Evolutionary conservation across 2,329 filamentous ascomycete genomes (phyloP), one percentile per base, ranked within the genome.

Genomic region (Scleromitrula shiraiana): DNA sequence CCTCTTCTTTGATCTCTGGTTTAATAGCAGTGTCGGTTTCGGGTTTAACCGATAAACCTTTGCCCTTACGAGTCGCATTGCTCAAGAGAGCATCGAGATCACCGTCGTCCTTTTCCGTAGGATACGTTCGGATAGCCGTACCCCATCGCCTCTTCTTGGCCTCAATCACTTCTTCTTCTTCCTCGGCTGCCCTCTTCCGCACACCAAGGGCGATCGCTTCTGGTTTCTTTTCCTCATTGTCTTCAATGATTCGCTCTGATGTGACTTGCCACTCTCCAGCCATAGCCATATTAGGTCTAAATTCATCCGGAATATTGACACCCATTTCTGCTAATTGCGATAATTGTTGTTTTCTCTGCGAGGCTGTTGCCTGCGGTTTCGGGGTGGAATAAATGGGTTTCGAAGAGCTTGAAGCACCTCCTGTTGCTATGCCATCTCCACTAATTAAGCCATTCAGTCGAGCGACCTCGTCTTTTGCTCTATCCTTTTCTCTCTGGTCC

Each of bases 301-400:
- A 81, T 55, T 85, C 82, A 37, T 87, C 82, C 0, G 93, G 93
- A 46, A 97, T 78, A 39, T 81, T 79, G 41, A 98, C 81, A 0
- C 93, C 93, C 74, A 98, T 77, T 29, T 85, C 86, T 4, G 85
- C 89, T 9, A 98, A 73, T 66, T 97, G 89, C 54, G 89, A 83
- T 60, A 94, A 78, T 68, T 98, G 93, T 46, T 76, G 77, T 66
- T 91, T 91, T 48, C 88, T 72, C 55, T 94, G 84, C 7, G 81
- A 77, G 17, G 80, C 68, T 71, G 69, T 53, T 19, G 69, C 60
- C 49, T 63, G 60, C 29, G 65, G 56, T 55, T 44, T 67, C 41
- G 26, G 64, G 51, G 42, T 53, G 52, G 41, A 62, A 30, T 63
- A 57, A 19, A 54, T 57, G 15, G 59, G 53, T 14, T 50, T 55